These are phyloP conservation scores for Gilbertella persicaria DNA, from an alignment of 371 early-diverging fungal species.

Conservation along the genomic window DNA sequence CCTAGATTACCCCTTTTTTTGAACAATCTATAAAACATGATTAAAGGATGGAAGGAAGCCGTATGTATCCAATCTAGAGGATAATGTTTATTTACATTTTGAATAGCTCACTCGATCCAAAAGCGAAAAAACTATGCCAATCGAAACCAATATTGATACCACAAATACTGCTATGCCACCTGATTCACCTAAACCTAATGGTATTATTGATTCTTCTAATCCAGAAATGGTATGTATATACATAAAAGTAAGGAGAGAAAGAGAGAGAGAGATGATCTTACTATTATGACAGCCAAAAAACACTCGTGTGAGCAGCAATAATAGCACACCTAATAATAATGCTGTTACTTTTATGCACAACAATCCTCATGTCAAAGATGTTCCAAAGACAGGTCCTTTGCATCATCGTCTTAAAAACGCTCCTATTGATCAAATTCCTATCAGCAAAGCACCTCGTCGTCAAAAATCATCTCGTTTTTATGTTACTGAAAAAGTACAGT, in stretches of 20 bases:
- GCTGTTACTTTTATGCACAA: conserved; percentile 28
- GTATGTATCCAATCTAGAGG: conserved; percentile 10
- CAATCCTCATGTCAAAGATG: conserved; percentile 26
- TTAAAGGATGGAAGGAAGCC: conserved; percentile 48
- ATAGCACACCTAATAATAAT: conserved; percentile 1
- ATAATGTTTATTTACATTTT: conserved; percentile 2
- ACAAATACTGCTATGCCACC: neutral
- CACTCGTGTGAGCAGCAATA: neutral
- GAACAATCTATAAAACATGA: conserved; percentile 25
- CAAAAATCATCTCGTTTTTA: conserved; percentile 86
- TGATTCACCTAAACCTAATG: conserved; percentile 15
- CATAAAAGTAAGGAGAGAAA: neutral
- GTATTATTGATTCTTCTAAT: conserved; percentile 8
- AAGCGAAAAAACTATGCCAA: conserved; percentile 11
- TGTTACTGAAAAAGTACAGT: conserved; percentile 74
- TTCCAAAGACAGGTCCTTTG: conserved; percentile 74
- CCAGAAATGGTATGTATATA: conserved; percentile 7
- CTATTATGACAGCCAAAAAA: conserved; percentile 5
- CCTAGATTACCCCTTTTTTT: neutral
- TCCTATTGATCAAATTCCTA: conserved; percentile 78
- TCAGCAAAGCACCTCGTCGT: conserved; percentile 79
- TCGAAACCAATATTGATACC: neutral
- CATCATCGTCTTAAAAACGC: conserved; percentile 72
- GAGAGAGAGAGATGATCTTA: conserved; percentile 1
- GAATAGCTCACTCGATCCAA: conserved; percentile 33